Conservation (phyloP, 345 rosid genomes). For the Nephelium lappaceum region DNA sequence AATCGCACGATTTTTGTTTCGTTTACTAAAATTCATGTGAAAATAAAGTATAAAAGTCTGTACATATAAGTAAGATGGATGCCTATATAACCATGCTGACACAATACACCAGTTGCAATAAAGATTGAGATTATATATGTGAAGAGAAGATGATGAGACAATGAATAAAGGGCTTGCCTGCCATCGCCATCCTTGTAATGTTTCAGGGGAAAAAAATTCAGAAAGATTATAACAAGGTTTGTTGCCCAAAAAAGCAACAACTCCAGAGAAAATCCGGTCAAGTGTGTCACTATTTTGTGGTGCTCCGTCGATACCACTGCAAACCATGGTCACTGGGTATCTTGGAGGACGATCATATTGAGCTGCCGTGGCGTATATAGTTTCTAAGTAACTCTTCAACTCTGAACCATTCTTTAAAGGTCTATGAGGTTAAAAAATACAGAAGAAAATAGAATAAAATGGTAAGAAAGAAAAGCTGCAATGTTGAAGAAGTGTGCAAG, state of each 20-base stretch:
- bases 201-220: constrained; percentile 12
- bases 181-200: constrained; percentile 26
- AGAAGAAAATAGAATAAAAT: not conserved
- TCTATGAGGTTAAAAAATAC: constrained; percentile 2
- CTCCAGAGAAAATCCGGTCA: constrained; percentile 19
- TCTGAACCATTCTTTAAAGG: constrained; percentile 7
- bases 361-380: constrained; percentile 14
- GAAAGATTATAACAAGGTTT: constrained; percentile 1
- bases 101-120: too few species aligned
- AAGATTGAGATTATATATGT: too few species aligned
- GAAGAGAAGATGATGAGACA: not conserved
- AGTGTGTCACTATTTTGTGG: constrained; percentile 18
- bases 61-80: too few species aligned
- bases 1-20: too few species aligned
- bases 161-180: constrained; percentile 17
- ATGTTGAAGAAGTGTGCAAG: too few species aligned
- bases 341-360: constrained; percentile 29
- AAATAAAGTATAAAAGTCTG: too few species aligned
- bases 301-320: constrained; percentile 21
- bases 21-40: too few species aligned
- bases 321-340: constrained; percentile 14
- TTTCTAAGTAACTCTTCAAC: constrained; percentile 11
- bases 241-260: not conserved
- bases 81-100: too few species aligned
- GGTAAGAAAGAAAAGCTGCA: not conserved